Evolutionary conservation across 2,329 filamentous ascomycete genomes (phyloP).

Genomic region (Mycocentrospora acerina): DNA sequence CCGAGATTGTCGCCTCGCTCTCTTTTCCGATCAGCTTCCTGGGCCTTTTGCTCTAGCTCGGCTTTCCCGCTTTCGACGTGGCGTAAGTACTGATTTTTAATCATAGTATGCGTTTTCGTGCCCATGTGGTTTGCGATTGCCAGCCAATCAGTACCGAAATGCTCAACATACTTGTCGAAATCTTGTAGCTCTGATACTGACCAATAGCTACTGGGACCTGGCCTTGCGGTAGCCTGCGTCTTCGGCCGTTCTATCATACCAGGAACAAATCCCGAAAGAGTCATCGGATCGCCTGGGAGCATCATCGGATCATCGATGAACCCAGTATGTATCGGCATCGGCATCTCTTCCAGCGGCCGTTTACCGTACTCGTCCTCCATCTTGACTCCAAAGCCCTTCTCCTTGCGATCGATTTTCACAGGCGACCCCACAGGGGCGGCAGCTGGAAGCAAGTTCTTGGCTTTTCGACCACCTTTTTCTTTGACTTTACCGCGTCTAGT

Average conservation of each 20-base stretch:
- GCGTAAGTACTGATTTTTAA: conserved; percentile 53
- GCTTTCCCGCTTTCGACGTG: conserved; percentile 46
- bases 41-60: conserved; percentile 46
- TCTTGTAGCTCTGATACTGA: conserved; percentile 79
- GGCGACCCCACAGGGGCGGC: conserved; percentile 40
- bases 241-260: conserved; percentile 40
- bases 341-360: conserved; percentile 28
- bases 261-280: conserved; percentile 12
- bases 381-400: conserved; percentile 33
- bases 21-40: conserved; percentile 45
- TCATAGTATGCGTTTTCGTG: conserved; percentile 85
- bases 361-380: conserved; percentile 37
- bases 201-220: conserved; percentile 79
- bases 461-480: conserved; percentile 44
- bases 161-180: conserved; percentile 69
- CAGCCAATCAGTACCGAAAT: conserved; percentile 78
- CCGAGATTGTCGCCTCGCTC: conserved; percentile 50
- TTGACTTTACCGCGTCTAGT: conserved; percentile 46
- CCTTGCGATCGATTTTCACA: conserved; percentile 37
- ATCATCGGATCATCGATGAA: conserved; percentile 31
- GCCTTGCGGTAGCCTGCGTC: conserved; percentile 45
- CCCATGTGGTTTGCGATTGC: conserved; percentile 77
- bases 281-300: conserved; percentile 21
- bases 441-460: conserved; percentile 46
- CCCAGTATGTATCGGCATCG: conserved; percentile 25